Evolutionary conservation across 257 asterid species (phyloP), one percentile per base, ranked within the genome.

Genomic region (Handroanthus guayacan): DNA sequence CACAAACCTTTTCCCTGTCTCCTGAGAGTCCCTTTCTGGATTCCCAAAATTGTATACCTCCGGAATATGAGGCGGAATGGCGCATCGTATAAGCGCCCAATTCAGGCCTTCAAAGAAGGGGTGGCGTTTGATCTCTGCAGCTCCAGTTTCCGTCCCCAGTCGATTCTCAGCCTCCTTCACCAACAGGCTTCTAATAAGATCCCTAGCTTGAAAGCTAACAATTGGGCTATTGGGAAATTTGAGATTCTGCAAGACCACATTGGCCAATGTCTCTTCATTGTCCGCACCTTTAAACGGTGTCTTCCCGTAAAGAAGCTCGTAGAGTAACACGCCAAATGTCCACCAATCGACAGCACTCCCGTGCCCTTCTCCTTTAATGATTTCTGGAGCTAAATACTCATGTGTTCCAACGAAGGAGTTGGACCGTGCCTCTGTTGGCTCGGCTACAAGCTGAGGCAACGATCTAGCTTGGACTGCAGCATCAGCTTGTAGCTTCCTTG

Each of bases 281-380:
- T 88, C 93, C 1, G 82, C 75, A 1, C 98, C 98, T 82, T 83
- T 90, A 64, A 92, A 94, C 18, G 98, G 98, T 5, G 98, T 91
- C 82, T 86, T 91, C 51, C 97, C 97, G 18, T 89, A 94, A 4
- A 94, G 87, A 81, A 94, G 98, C 82, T 94, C 98, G 36, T 87
- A 94, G 3, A 94, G 92, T 48, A 94, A 92, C 18, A 94, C 84
- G 6, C 98, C 98, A 9, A 94, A 72, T 3, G 97, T 94, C 98
- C 98, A 94, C 98, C 98, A 94, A 75, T 94, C 98, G n/a, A 94
- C 98, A 0, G 97, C 97, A 13, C 97, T 90, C 41, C 98, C 98
- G 2, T 94, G 98, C 14, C 97, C 97, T 72, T 94, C 97, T 2
- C 98, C 98, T 78, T 89, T 92, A 72, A 94, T 90, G n/a, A 94